Evolutionary conservation across 2,329 filamentous ascomycete genomes (phyloP).

Genomic region (Aureobasidium zeae): DNA sequence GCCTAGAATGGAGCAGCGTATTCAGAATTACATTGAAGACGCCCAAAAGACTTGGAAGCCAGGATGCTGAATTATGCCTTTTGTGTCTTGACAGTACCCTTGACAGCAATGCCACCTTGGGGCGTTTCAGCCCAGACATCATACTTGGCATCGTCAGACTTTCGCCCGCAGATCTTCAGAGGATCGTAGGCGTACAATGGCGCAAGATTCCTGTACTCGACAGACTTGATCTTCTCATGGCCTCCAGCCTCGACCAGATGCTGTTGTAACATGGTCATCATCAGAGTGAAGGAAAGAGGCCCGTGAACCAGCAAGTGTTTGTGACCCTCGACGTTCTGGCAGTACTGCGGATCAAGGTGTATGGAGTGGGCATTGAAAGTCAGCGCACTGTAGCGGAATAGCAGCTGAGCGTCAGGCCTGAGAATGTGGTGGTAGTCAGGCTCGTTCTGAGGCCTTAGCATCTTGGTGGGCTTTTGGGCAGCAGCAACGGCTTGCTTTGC

Average conservation of each 20-base stretch:
- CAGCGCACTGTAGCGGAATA: constrained; percentile 86
- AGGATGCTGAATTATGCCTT: neutral
- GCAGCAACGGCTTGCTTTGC: constrained; percentile 26
- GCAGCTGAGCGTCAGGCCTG: constrained; percentile 57
- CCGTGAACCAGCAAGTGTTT: constrained; percentile 74
- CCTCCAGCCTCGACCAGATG: constrained; percentile 37
- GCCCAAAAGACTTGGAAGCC: no score
- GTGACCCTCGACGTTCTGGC: constrained; percentile 63
- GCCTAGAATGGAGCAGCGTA: neutral
- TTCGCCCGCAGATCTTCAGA: constrained; percentile 59
- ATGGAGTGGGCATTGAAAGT: constrained; percentile 90
- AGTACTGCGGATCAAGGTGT: constrained; percentile 69
- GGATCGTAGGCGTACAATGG: constrained; percentile 69
- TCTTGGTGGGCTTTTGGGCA: constrained; percentile 26
- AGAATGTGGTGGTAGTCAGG: constrained; percentile 52
- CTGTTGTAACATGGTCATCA: constrained; percentile 58
- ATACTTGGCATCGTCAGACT: constrained; percentile 33
- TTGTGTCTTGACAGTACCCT: constrained; percentile 30
- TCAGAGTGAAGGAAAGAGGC: constrained; percentile 66
- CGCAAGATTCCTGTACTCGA: constrained; percentile 73
- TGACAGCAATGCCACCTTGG: constrained; percentile 37
- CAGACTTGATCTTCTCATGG: constrained; percentile 39
- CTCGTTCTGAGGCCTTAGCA: constrained; percentile 38
- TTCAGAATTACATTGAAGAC: neutral
- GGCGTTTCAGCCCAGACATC: constrained; percentile 35